phyloP scores from a whole-genome alignment of 2,329 filamentous ascomycete genomes.

The Cucurbitaria berberidis region DNA sequence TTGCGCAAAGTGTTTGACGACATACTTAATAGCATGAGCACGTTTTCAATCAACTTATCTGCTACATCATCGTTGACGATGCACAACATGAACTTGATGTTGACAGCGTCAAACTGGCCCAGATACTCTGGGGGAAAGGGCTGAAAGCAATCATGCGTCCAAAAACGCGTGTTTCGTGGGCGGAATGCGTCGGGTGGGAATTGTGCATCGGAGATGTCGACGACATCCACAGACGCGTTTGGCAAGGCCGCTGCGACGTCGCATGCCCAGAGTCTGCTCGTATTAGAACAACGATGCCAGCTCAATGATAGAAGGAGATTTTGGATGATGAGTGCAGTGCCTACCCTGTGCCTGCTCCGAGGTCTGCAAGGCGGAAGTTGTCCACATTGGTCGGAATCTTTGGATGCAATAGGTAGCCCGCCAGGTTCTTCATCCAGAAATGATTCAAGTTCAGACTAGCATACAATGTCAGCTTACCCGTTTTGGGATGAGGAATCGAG shows the following conservation, averaged over 20 bases:
- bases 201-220: conserved; percentile 42
- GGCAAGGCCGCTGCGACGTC: conserved; percentile 7
- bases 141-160: conserved; percentile 32
- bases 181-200: conserved; percentile 21
- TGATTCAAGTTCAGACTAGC: conserved; percentile 20
- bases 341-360: conserved; percentile 18
- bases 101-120: conserved; percentile 40
- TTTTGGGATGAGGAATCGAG: neutral
- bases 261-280: conserved; percentile 8
- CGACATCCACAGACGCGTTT: conserved; percentile 7
- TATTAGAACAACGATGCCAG: neutral
- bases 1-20: neutral
- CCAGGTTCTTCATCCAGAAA: conserved; percentile 10
- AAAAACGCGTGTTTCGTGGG: conserved; percentile 14
- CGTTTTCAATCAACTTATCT: conserved; percentile 25
- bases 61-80: conserved; percentile 34
- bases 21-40: conserved; percentile 37
- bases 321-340: neutral
- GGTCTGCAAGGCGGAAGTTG: conserved; percentile 11
- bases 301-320: neutral
- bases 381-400: conserved; percentile 3
- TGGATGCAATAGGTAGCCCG: conserved; percentile 15
- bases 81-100: conserved; percentile 35
- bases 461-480: neutral
- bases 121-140: conserved; percentile 36